A percentile compares a stretch with the other conserved stretches of the same genome.
phyloP scores from a whole-genome alignment of 2,329 filamentous ascomycete species.

The Botrytis deweyae region DNA sequence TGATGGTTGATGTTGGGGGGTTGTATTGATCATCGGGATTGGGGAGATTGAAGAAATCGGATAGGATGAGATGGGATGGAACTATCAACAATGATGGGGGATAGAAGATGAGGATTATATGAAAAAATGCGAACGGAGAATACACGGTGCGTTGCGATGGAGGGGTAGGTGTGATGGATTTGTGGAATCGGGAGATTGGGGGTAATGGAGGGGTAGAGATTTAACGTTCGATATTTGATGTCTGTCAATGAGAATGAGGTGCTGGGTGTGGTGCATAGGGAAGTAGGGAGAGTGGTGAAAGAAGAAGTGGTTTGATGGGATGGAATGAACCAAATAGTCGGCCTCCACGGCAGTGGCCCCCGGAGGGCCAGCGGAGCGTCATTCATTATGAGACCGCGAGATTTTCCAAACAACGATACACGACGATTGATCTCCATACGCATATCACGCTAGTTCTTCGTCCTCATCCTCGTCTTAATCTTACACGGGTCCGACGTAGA shows the following conservation, averaged over 20 bases:
- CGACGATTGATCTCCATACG: not conserved
- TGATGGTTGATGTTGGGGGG: not conserved
- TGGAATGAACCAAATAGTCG: not conserved
- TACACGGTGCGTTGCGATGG: not conserved
- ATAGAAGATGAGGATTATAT: too few relatives aligned
- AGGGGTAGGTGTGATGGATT: not conserved
- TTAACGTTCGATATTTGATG: not conserved
- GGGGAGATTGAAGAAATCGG: not conserved
- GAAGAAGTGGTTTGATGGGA: not conserved
- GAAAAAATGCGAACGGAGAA: not conserved
- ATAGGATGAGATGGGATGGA: too few relatives aligned
- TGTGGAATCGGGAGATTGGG: too few relatives aligned
- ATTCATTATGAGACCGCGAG: not conserved
- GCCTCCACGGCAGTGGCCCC: not conserved
- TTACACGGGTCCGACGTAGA: not conserved
- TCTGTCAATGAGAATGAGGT: not conserved
- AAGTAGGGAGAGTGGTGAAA: too few relatives aligned
- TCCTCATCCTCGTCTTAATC: not conserved
- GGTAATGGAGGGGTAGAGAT: not conserved
- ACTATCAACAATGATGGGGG: too few relatives aligned
- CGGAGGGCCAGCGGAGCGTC: not conserved
- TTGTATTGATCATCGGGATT: not conserved
- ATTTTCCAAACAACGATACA: not conserved
- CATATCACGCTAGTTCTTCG: slow-evolving; percentile 24
- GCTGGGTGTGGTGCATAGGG: not conserved